Base-by-base conservation (phyloP, 345 rosid species). In the Syzygium grande region DNA sequence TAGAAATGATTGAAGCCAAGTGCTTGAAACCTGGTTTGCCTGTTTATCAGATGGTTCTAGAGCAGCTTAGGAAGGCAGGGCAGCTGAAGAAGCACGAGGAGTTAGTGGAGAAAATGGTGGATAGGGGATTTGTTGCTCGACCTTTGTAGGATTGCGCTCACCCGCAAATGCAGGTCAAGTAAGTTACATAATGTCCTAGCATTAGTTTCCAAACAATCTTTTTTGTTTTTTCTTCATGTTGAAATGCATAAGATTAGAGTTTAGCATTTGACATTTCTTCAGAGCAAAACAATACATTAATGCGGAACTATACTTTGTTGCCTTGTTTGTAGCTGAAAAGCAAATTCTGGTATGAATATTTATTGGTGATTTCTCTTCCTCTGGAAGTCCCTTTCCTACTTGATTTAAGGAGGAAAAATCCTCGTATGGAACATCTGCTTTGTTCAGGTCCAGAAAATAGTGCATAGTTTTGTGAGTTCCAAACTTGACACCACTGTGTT, bases 61-160 rank as follows among this genome's bases (percentile, higher is more conserved):
- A 86, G 90, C 95, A 93, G 92, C 91, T 97, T 86, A 93, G 98
- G 89, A 94, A 92, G 88, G 96, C 98, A 34, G 97, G 96, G 86
- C 98, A 98, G 87, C 85, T 96, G 80, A 92, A 93, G 97, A 98
- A 95, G 92, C 99, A 98, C 85, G 99, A 98, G 90, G 96, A 96
- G 89, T 87, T 98, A 90, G 99, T 97, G 87, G 97, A 95, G 93
- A 94, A 93, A 92, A 97, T 97, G 99, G 91, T 94, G 11, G 91
- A 90, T 29, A 91, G 94, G 88, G 97, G 98, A 51, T 95, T 93
- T 85, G 92, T 85, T 30, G 53, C 91, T 78, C 93, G 98, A 10
- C 98, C 96, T 77, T 86, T 93, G 90, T 93, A 91, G 49, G 87
- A 86, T 53, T 34, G 84, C 52, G 80, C 52, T 73, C 27, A 38